A percentile compares a stretch with the other conserved stretches of the same genome.
Conservation (phyloP, 2,329 filamentous ascomycete species). For the Fusarium sarcochroum region DNA sequence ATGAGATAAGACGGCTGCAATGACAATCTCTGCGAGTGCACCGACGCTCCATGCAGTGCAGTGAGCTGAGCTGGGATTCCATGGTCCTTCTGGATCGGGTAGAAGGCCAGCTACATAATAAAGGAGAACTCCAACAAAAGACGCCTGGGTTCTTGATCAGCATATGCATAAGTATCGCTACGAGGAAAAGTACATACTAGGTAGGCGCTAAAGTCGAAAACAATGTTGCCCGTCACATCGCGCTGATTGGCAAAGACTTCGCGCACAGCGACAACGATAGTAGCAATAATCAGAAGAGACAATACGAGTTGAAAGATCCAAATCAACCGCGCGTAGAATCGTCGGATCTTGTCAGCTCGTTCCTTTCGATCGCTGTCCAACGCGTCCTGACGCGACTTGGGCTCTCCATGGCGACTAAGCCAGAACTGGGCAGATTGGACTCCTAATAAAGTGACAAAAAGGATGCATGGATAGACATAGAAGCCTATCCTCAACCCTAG, state of each 20-base stretch:
- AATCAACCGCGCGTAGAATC: slow-evolving; percentile 53
- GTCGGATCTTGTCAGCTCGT: slow-evolving; percentile 47
- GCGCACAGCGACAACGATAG: slow-evolving; percentile 51
- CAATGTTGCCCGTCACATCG: slow-evolving; percentile 43
- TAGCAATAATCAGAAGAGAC: slow-evolving; percentile 52
- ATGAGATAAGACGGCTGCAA: slow-evolving; percentile 53
- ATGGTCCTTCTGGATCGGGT: slow-evolving; percentile 61
- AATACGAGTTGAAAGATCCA: slow-evolving; percentile 55
- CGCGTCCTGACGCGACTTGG: slow-evolving; percentile 42
- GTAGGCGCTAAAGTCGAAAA: slow-evolving; percentile 59
- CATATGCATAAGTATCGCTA: background rate
- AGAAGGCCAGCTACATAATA: slow-evolving; percentile 60
- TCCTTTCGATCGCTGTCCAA: slow-evolving; percentile 49
- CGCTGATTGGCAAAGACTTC: slow-evolving; percentile 52
- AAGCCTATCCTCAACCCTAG: slow-evolving; percentile 57
- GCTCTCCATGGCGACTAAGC: slow-evolving; percentile 49
- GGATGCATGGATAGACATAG: slow-evolving; percentile 58
- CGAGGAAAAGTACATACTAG: slow-evolving; percentile 47
- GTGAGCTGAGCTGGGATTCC: slow-evolving; percentile 57
- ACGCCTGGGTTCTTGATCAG: slow-evolving; percentile 49
- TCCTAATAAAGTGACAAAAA: slow-evolving; percentile 55
- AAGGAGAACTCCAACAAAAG: slow-evolving; percentile 58
- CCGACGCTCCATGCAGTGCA: slow-evolving; percentile 56
- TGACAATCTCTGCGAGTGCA: slow-evolving; percentile 54
- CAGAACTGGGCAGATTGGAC: slow-evolving; percentile 57